Base-by-base conservation (phyloP, 768 basidiomycete genomes). In the Naganishia vishniacii region DNA sequence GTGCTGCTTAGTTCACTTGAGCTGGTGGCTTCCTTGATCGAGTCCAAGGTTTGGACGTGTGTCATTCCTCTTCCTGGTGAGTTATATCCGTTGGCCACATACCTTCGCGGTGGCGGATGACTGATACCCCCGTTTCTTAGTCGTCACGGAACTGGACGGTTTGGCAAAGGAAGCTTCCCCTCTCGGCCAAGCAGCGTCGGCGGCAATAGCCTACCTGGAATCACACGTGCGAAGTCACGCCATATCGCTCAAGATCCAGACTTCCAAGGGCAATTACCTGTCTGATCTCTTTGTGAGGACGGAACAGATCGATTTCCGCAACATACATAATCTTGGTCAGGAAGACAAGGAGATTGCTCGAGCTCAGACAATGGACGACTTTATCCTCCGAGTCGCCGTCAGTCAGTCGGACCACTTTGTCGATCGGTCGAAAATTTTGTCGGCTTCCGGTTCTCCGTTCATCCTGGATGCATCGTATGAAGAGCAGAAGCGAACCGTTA, bases 111-210 rank as follows among this genome's bases (percentile, higher is more conserved):
- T 40, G 7, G 20, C 31, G 23, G 16, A 18, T 46, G 18, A 15
- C 12, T 0, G 26, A n/a, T 23, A 5, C 31, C 34, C 11, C 25
- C 59, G 9, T 15, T 15, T 13, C 31, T 28, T 42, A 69, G 94
- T 95, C 66, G 83, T 98, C 73, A 97, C 93, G 82, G 95, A 99
- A 70, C 85, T 99, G 8, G 94, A 99, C 69, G 91, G 92, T n/a
- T 84, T 98, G 25, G 71, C 77, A 8, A 81, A 83, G 0, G 86
- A 88, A 68, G 65, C 79, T 2, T 77, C 83, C 0, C 76, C 83
- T 0, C 85, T 97, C 25, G 89, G 87, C 42, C 82, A 84, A 48
- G 84, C 88, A 0, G 92, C 95, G 0, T 80, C 81, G 40, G 80
- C 81, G 12, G 89, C 92, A 0, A 80, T 95, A 65, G 67, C 81